Evolutionary conservation across 2,329 filamentous ascomycete genomes (phyloP), one percentile per base, ranked within the genome.

Genomic region (Ceratocystis colombiana): DNA sequence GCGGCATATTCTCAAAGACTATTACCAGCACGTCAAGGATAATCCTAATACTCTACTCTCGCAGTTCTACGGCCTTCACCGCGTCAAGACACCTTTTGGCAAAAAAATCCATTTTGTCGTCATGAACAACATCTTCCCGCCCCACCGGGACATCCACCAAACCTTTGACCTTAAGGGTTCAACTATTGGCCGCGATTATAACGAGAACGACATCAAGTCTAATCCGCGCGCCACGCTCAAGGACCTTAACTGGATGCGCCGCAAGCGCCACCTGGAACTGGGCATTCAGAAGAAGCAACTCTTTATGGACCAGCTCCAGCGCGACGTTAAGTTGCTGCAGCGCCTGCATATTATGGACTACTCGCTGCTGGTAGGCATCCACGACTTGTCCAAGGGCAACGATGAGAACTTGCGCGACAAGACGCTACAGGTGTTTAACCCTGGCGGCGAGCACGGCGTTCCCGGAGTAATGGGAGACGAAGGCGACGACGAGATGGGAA

Each of bases 61-160:
- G 22, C 94, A 99, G 73, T 99, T 99, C 74, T 99, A 97, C 73
- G 94, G 94, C 62, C 81, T 99, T 20, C 94, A 99, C 76, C 87
- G 94, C 68, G 94, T 99, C 72, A 99, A 99, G 82, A 95, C 96
- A 80, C 91, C 93, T 0, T 97, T 96, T 74, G 94, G 94, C 69
- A 88, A 93, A 73, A 99, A 99, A 78, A 96, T 97, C 66, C 94
- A 99, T 76, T 99, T 99, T 72, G 94, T 99, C 68, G 92, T 99
- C 74, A 99, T 99, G 94, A 99, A 99, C 80, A 99, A 99, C 75
- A 83, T 99, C 17, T 99, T 99, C 73, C 94, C 94, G 12, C 93
- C 94, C 5, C 94, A 99, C 77, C 85, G 93, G 71, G 94, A 99
- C 75, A 97, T 99, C 68, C 94, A 99, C 77, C 86, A 90, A 73